A percentile compares a stretch with the other conserved stretches of the same genome.
phyloP scores from a whole-genome alignment of 2,329 filamentous ascomycete species.

The Stagonosporopsis vannaccii region DNA sequence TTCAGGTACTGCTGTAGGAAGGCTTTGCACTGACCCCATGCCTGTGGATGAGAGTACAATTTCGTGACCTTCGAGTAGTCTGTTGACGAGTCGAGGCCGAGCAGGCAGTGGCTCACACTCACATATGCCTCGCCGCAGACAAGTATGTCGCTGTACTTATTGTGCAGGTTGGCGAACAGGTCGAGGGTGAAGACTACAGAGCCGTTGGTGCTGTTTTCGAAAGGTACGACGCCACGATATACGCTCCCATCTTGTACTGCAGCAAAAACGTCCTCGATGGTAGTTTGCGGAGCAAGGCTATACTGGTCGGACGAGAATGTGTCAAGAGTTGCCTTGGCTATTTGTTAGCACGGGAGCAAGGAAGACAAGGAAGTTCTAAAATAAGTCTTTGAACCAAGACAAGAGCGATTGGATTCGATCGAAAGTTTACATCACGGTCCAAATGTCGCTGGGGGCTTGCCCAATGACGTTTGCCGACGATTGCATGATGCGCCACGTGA shows the following conservation, averaged over 20 bases:
- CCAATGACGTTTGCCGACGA: not conserved
- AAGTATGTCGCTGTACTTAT: conserved; percentile 69
- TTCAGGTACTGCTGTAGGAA: conserved; percentile 77
- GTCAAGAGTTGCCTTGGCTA: conserved; percentile 61
- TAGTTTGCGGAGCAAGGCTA: conserved; percentile 52
- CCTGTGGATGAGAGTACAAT: conserved; percentile 93
- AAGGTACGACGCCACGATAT: conserved; percentile 82
- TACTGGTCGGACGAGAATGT: conserved; percentile 53
- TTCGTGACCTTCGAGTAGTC: conserved; percentile 70
- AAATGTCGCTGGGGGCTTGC: not conserved
- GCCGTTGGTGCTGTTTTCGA: conserved; percentile 96
- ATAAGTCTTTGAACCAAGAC: too few species aligned
- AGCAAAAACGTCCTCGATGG: conserved; percentile 76
- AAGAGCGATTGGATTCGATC: too few species aligned
- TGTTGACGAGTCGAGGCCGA: conserved; percentile 55
- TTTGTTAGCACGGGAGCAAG: conserved; percentile 1
- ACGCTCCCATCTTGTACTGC: conserved; percentile 72
- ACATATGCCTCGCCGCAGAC: conserved; percentile 88
- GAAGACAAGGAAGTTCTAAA: not conserved
- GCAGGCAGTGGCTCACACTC: conserved; percentile 84
- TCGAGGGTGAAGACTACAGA: conserved; percentile 90
- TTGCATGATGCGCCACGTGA: not conserved
- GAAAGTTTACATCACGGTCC: not conserved
- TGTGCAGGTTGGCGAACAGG: conserved; percentile 78
- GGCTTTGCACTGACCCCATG: conserved; percentile 85